A percentile compares a stretch with the other conserved stretches of the same genome.
These are phyloP conservation scores for Ceriops tagal DNA, from an alignment of 345 rosid genomes.

Conservation along the genomic window DNA sequence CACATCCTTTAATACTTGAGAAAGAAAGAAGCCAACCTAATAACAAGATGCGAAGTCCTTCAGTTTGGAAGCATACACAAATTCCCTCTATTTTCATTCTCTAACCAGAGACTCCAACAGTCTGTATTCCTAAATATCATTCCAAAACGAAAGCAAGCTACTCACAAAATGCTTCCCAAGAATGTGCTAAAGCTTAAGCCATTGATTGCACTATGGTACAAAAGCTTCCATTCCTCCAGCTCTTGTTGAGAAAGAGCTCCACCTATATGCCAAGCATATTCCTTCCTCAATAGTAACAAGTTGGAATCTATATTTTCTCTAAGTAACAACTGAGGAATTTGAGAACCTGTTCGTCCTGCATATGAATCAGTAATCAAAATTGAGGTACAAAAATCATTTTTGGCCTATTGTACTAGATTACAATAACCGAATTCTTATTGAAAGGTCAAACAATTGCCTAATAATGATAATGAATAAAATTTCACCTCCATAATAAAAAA, in stretches of 20 bases:
- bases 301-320: slow-evolving; percentile 46
- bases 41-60: not conserved
- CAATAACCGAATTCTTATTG: not conserved
- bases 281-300: slow-evolving; percentile 49
- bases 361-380: slow-evolving; percentile 5
- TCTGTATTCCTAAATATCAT: not conserved
- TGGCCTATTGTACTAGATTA: not conserved
- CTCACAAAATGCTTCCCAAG: slow-evolving; percentile 68
- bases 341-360: slow-evolving; percentile 58
- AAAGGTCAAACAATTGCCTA: not conserved
- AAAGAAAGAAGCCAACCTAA: not conserved
- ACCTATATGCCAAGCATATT: slow-evolving; percentile 93
- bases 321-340: slow-evolving; percentile 57
- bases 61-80: not conserved
- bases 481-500: not conserved
- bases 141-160: slow-evolving; percentile 15
- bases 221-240: slow-evolving; percentile 75
- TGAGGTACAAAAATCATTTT: not conserved
- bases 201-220: slow-evolving; percentile 72
- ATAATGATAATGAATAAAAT: not conserved
- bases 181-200: slow-evolving; percentile 89
- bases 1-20: not conserved
- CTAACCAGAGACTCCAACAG: not conserved
- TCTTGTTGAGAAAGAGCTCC: slow-evolving; percentile 79
- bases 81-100: not conserved